Evolutionary conservation across 1,284 basidiomycete species (phyloP), one percentile per base, ranked within the genome.

Genomic region (Cryptococcus depauperatus): DNA sequence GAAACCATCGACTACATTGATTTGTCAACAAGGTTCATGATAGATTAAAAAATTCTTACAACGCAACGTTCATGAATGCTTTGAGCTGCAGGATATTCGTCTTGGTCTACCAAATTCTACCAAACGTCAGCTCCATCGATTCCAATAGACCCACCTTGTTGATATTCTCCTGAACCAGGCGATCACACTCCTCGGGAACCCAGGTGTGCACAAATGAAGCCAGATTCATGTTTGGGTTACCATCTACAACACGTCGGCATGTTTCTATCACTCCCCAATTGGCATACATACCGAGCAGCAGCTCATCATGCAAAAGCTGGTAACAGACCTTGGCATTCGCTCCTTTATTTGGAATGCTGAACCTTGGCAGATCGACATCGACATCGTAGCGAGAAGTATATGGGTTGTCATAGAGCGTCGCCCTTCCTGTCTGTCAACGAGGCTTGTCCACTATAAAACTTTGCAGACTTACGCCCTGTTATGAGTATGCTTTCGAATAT

Each of bases 51-150:
- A 11, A 4, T 0, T 55, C 53, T 47, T 51, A 63, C 59, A 58
- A 66, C 66, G 73, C 82, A 89, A 51, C 84, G 80, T n/a, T 81
- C 81, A 63, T 89, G 86, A 41, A 90, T 76, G 26, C 79, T 71
- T 66, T 65, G 62, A 1, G 84, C 85, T 46, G 83, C 80, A 14
- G 89, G 89, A 68, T 95, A 95, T 68, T 93, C 88, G 61, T 93
- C 92, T 61, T 83, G 82, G 66, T 88, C 91, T 41, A 91, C 89
- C 42, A 92, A 71, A 66, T 91, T 92, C 71, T n/a, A n/a, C 10
- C 10, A 4, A 6, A 18, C 21, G 37, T 44, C 28, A 43, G 19
- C 18, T 33, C 33, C 32, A 28, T n/a, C n/a, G n/a, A n/a, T n/a
- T 22, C 11, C 30, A 16, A 26, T 11, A 34, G n/a, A 56, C 60